Percentiles rank a stretch among this genome's conserved stretches.
Evolutionary conservation across 2,329 filamentous ascomycete species (phyloP).

Genomic region (Emmonsia crescens): DNA sequence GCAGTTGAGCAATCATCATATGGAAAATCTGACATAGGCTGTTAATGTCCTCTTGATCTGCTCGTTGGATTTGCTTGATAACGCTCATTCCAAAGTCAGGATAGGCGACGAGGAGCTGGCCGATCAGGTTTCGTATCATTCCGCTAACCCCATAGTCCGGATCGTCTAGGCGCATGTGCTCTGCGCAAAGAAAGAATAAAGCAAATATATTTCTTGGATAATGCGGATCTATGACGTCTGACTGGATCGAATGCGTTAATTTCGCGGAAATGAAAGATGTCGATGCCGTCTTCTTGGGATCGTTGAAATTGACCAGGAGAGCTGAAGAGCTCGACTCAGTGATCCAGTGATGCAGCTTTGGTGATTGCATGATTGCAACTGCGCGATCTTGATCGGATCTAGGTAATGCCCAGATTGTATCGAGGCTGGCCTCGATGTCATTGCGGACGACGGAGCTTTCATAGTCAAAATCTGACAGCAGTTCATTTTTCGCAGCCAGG

Average conservation of each 20-base stretch:
- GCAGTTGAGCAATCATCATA: conserved; percentile 4
- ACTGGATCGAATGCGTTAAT: neutral
- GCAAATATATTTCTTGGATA: conserved; percentile 2
- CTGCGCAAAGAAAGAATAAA: neutral
- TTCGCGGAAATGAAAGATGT: conserved; percentile 2
- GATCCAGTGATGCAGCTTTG: conserved; percentile 2
- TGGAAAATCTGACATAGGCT: conserved; percentile 1
- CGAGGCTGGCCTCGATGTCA: neutral
- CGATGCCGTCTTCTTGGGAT: neutral
- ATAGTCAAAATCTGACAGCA: neutral
- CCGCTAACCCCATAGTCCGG: neutral
- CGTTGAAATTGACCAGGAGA: conserved; percentile 2
- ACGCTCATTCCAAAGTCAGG: conserved; percentile 1
- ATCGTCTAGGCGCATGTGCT: neutral
- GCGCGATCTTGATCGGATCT: neutral
- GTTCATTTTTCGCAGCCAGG: neutral
- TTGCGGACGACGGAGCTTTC: neutral
- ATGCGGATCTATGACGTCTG: neutral
- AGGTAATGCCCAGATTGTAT: neutral
- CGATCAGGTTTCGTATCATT: conserved; percentile 1
- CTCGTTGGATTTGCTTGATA: neutral
- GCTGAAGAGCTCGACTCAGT: neutral
- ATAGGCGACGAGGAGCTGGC: neutral
- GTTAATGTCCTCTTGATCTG: neutral
- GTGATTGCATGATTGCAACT: conserved; percentile 1